phyloP scores from a whole-genome alignment of 2,329 filamentous ascomycete species.

The Colletotrichum falcatum region DNA sequence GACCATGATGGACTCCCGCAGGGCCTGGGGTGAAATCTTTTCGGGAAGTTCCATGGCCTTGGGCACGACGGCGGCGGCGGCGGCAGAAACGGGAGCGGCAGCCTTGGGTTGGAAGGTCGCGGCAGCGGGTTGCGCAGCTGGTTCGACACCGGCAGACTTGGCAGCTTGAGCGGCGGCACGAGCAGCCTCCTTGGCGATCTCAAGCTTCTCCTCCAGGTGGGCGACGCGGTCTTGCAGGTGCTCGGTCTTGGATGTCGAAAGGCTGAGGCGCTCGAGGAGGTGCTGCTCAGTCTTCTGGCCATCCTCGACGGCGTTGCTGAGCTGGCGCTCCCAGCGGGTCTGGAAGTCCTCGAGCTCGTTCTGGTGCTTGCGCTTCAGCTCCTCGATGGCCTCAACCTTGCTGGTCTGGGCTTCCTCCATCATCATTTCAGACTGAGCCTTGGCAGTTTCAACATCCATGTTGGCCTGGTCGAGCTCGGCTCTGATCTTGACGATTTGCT shows the following conservation, averaged over 20 bases:
- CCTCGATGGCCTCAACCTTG: conserved; percentile 68
- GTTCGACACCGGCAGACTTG: conserved; percentile 64
- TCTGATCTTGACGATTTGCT: conserved; percentile 78
- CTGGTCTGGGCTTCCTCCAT: conserved; percentile 82
- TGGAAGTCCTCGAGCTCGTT: conserved; percentile 80
- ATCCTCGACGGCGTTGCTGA: conserved; percentile 83
- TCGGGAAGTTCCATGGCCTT: conserved; percentile 71
- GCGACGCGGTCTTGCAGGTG: conserved; percentile 87
- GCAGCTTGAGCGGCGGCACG: conserved; percentile 84
- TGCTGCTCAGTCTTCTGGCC: conserved; percentile 83
- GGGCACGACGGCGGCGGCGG: conserved; percentile 57
- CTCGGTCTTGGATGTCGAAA: conserved; percentile 86
- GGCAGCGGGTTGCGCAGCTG: conserved; percentile 45
- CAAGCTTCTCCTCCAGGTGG: conserved; percentile 90
- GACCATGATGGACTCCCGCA: conserved; percentile 95
- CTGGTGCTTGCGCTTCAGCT: conserved; percentile 69
- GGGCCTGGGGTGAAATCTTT: conserved; percentile 92
- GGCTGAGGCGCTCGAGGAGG: conserved; percentile 81
- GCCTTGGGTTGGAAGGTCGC: conserved; percentile 49
- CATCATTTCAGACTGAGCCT: conserved; percentile 84
- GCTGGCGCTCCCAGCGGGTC: conserved; percentile 78
- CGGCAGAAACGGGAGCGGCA: conserved; percentile 44
- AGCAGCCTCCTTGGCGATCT: conserved; percentile 89
- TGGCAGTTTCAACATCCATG: conserved; percentile 83
- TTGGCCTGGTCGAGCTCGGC: conserved; percentile 81